Conservation (phyloP, 768 basidiomycete genomes). For the Guyanaporus albipodus region DNA sequence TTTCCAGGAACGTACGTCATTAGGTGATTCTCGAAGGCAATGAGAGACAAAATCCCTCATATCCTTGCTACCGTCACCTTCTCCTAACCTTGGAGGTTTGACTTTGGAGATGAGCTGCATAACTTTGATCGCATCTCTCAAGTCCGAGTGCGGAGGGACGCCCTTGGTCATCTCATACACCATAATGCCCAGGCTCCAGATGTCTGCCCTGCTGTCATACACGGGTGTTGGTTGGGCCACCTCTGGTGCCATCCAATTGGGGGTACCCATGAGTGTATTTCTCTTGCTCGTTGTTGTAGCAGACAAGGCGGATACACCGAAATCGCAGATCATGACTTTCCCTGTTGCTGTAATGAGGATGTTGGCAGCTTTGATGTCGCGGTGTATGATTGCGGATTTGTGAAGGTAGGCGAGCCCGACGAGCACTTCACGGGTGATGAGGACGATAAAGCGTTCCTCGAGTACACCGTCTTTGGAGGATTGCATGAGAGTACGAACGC, state of each 20-base stretch:
- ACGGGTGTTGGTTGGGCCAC: conserved; percentile 85
- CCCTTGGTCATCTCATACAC: conserved; percentile 96
- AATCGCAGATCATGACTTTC: conserved; percentile 95
- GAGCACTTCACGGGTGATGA: conserved; percentile 89
- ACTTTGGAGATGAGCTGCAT: conserved; percentile 86
- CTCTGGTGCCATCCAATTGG: conserved; percentile 99
- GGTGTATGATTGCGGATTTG: conserved; percentile 90
- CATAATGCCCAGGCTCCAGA: conserved; percentile 97
- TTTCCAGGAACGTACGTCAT: conserved; percentile 50
- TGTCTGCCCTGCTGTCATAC: conserved; percentile 97
- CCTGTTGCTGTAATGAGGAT: conserved; percentile 84
- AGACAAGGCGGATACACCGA: conserved; percentile 94
- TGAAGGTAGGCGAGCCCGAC: conserved; percentile 86
- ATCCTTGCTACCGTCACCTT: conserved; percentile 76
- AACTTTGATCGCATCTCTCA: conserved; percentile 76
- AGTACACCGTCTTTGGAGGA: conserved; percentile 68
- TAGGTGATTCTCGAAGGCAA: conserved; percentile 79
- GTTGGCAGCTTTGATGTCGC: conserved; percentile 98
- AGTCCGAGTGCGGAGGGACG: conserved; percentile 87
- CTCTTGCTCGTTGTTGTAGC: conserved; percentile 83
- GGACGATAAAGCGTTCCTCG: conserved; percentile 84
- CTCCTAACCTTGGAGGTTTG: conserved; percentile 75
- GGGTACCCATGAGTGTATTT: conserved; percentile 94
- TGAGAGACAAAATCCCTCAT: conserved; percentile 84
- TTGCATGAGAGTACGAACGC: conserved; percentile 91